Conservation (phyloP, 2,329 filamentous ascomycete genomes). For the Fusarium pininemorale region DNA sequence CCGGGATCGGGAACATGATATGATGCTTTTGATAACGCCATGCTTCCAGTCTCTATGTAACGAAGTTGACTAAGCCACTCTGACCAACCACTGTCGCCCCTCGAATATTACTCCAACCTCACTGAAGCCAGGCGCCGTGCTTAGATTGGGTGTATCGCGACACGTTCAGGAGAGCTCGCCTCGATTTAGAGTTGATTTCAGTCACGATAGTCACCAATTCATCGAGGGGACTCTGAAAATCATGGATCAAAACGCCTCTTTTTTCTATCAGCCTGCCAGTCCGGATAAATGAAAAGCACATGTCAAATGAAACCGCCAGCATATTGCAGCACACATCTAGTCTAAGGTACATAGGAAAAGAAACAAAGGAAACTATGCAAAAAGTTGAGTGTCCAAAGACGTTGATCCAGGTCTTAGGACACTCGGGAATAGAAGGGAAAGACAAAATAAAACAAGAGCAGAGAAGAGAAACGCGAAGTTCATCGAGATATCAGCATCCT, state of each 20-base stretch:
- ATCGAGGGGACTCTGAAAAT: neutral
- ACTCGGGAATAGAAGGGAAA: neutral
- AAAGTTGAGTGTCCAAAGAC: neutral
- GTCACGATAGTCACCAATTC: neutral
- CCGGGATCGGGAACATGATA: neutral
- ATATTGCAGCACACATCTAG: neutral
- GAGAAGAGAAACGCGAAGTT: neutral
- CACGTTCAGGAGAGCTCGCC: neutral
- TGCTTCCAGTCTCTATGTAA: neutral
- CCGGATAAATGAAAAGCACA: neutral
- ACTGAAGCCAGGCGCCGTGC: neutral
- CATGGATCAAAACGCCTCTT: neutral
- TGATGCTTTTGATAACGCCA: neutral
- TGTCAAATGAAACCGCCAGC: neutral
- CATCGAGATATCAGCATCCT: neutral
- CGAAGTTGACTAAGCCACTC: neutral
- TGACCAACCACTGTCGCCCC: neutral
- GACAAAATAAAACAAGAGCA: neutral
- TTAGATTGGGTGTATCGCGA: neutral
- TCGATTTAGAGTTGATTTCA: neutral
- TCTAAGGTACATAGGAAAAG: neutral
- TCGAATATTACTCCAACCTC: neutral
- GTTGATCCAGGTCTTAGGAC: neutral
- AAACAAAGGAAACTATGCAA: too few relatives aligned
- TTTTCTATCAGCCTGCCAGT: neutral